Evolutionary conservation across 352 stramenopile species (phyloP).

Genomic region (Phytophthora hibernalis): DNA sequence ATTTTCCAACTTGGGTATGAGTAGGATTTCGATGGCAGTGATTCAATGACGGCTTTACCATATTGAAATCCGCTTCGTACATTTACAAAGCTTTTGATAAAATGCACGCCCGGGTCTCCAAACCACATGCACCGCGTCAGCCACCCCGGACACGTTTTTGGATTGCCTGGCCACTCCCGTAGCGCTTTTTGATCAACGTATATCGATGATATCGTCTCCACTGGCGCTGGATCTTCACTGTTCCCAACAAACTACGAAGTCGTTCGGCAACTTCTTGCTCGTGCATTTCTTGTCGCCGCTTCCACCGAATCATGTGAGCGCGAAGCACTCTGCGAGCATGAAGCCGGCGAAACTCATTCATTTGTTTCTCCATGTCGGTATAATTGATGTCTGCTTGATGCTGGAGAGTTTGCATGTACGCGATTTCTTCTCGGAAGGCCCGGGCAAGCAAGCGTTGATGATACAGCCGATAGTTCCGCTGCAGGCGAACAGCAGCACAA

Average conservation of each 20-base stretch:
- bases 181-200: slow-evolving; percentile 53
- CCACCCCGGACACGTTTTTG: slow-evolving; percentile 67
- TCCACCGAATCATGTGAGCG: slow-evolving; percentile 51
- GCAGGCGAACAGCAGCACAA: slow-evolving; percentile 47
- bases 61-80: slow-evolving; percentile 54
- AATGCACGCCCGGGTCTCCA: slow-evolving; percentile 60
- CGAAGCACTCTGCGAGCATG: slow-evolving; percentile 61
- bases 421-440: slow-evolving; percentile 63
- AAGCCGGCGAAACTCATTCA: slow-evolving; percentile 55
- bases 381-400: slow-evolving; percentile 52
- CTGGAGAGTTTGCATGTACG: slow-evolving; percentile 58
- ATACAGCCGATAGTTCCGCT: slow-evolving; percentile 68
- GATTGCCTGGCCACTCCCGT: slow-evolving; percentile 53
- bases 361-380: slow-evolving; percentile 50
- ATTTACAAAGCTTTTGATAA: slow-evolving; percentile 51
- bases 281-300: slow-evolving; percentile 37
- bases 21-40: slow-evolving; percentile 57
- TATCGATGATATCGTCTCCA: slow-evolving; percentile 63
- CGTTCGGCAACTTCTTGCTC: slow-evolving; percentile 38
- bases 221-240: slow-evolving; percentile 68
- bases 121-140: slow-evolving; percentile 73
- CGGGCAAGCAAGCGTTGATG: slow-evolving; percentile 60
- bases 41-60: slow-evolving; percentile 48
- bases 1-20: slow-evolving; percentile 54
- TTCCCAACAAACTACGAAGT: slow-evolving; percentile 55